A percentile compares a stretch with the other conserved stretches of the same genome.
phyloP scores from a whole-genome alignment of 306 rosid genomes.

The Acmispon strigosus region DNA sequence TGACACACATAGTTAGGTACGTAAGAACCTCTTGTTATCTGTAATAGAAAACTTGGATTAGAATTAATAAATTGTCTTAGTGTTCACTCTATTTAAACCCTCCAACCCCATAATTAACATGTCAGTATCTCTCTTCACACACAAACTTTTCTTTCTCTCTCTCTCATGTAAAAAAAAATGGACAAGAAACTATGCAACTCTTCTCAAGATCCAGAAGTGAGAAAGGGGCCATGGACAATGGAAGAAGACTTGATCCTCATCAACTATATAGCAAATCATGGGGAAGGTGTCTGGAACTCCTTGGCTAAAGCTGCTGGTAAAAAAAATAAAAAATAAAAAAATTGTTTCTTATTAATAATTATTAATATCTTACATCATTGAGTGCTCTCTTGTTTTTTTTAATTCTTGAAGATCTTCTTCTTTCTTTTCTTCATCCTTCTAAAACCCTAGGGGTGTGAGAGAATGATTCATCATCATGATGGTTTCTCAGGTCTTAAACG shows the following conservation, averaged over 20 bases:
- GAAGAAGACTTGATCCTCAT: slow-evolving; percentile 93
- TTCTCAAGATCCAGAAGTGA: slow-evolving; percentile 77
- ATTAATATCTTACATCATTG: background rate
- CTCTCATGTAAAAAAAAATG: slow-evolving; percentile 33
- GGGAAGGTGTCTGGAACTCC: slow-evolving; percentile 98
- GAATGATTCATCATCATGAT: no score
- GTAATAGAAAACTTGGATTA: slow-evolving; percentile 12
- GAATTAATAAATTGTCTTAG: slow-evolving; percentile 18
- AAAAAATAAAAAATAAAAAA: no score
- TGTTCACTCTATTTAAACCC: slow-evolving; percentile 58
- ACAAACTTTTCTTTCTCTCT: slow-evolving; percentile 7
- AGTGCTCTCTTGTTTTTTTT: no score
- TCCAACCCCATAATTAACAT: slow-evolving; percentile 36
- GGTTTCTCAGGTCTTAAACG: slow-evolving; percentile 70
- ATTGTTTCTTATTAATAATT: no score
- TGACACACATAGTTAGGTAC: slow-evolving; percentile 42
- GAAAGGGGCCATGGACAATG: slow-evolving; percentile 99
- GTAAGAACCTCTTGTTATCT: slow-evolving; percentile 6
- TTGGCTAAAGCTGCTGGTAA: slow-evolving; percentile 95
- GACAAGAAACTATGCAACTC: slow-evolving; percentile 52
- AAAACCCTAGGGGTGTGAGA: slow-evolving; percentile 23
- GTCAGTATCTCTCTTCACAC: slow-evolving; percentile 24
- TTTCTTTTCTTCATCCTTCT: background rate
- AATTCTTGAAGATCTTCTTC: no score
- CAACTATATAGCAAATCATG: slow-evolving; percentile 90